Evolutionary conservation across 192 early-diverging fungal genomes (phyloP).

Genomic region (Coemansia sp.): DNA sequence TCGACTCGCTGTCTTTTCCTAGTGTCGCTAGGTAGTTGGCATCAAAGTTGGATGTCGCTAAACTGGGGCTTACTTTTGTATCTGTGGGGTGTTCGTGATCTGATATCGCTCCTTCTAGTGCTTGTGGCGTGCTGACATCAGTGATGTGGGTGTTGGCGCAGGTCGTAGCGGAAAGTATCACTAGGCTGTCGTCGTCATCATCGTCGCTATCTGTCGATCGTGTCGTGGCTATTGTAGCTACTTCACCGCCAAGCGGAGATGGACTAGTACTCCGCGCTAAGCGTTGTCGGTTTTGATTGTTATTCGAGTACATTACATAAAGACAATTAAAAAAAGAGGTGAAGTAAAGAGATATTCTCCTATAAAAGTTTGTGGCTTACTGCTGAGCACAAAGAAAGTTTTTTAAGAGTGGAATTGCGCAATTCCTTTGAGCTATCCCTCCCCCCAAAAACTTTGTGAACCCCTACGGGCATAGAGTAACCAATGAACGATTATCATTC

Average conservation of each 20-base stretch:
- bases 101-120: not conserved
- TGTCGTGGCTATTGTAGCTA: not conserved
- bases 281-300: not conserved
- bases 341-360: not conserved
- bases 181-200: not conserved
- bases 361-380: not conserved
- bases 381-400: not conserved
- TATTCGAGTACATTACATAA: not conserved
- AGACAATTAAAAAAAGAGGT: not conserved
- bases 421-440: not conserved
- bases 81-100: not conserved
- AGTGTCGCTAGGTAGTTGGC: slow-evolving; percentile 29
- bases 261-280: not conserved
- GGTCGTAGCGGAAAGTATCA: not conserved
- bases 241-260: not conserved
- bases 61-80: not conserved
- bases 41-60: slow-evolving; percentile 32
- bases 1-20: slow-evolving; percentile 24
- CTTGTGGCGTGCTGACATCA: not conserved
- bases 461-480: not conserved
- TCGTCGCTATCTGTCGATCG: not conserved
- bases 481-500: not conserved
- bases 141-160: not conserved
- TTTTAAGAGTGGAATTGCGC: not conserved
- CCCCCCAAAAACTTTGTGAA: not conserved